These are phyloP conservation scores for Diplodia mutila DNA, from an alignment of 2,329 filamentous ascomycete species.

Conservation along the genomic window DNA sequence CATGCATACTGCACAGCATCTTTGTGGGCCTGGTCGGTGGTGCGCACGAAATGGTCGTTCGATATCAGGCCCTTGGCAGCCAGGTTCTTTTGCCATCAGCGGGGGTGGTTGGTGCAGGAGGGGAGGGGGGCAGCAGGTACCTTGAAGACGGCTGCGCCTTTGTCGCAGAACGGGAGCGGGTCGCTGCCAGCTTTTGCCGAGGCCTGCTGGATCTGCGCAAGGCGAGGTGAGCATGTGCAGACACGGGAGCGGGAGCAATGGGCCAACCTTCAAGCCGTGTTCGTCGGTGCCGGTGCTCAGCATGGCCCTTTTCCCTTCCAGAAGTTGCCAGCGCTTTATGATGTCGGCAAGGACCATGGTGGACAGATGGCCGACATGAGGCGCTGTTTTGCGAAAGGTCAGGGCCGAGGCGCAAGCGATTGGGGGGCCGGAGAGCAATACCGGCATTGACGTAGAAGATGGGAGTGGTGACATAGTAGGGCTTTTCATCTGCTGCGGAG, in stretches of 20 bases:
- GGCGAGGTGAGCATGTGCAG: slow-evolving; percentile 35
- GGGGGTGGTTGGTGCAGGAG: too few species aligned
- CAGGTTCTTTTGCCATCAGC: slow-evolving; percentile 55
- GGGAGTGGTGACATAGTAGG: slow-evolving; percentile 92
- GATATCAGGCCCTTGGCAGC: slow-evolving; percentile 70
- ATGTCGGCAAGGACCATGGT: slow-evolving; percentile 90
- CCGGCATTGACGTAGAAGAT: slow-evolving; percentile 99
- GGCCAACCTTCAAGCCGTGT: slow-evolving; percentile 81
- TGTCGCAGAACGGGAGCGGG: slow-evolving; percentile 86
- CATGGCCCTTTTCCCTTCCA: slow-evolving; percentile 72
- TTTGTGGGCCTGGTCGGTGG: slow-evolving; percentile 80
- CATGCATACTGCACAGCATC: slow-evolving; percentile 89
- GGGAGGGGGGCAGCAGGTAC: slow-evolving; percentile 37
- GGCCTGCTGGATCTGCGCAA: slow-evolving; percentile 71
- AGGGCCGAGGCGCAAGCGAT: neutral
- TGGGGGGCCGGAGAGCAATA: slow-evolving; percentile 45
- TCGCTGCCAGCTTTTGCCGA: slow-evolving; percentile 70
- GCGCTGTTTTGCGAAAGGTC: slow-evolving; percentile 58
- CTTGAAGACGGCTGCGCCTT: slow-evolving; percentile 78
- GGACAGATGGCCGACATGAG: slow-evolving; percentile 94
- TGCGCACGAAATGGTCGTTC: slow-evolving; percentile 89
- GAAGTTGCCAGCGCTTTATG: slow-evolving; percentile 84
- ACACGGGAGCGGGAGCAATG: neutral
- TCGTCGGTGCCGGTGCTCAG: slow-evolving; percentile 94
- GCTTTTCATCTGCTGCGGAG: slow-evolving; percentile 60